Conservation (phyloP, 2,329 filamentous ascomycete genomes). For the Pyrenochaeta sp. region DNA sequence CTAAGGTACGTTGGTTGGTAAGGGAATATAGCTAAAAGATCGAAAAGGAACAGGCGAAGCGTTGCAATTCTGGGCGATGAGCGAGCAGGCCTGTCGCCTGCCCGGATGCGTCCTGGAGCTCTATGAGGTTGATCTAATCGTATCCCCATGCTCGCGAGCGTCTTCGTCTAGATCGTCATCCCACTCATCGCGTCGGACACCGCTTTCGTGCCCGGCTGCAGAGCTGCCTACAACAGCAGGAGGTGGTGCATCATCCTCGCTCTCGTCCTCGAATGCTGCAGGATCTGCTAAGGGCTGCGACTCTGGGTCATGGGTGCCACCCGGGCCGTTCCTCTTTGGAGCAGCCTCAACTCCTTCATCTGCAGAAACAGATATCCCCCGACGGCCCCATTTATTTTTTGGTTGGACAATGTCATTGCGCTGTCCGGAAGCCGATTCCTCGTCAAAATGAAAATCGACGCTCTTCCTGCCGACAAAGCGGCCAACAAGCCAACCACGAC, state of each 20-base stretch:
- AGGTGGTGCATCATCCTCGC: slow-evolving; percentile 50
- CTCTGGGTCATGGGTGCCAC: slow-evolving; percentile 37
- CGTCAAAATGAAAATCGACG: slow-evolving; percentile 59
- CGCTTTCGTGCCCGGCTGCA: slow-evolving; percentile 32
- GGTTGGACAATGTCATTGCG: slow-evolving; percentile 21
- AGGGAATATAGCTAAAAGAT: no score
- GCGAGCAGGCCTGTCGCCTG: background rate
- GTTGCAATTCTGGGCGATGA: no score
- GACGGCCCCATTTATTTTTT: slow-evolving; percentile 62
- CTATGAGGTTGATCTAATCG: slow-evolving; percentile 21
- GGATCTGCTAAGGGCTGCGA: slow-evolving; percentile 54
- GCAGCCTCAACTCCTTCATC: slow-evolving; percentile 59
- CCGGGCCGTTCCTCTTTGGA: slow-evolving; percentile 27
- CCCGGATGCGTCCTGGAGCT: background rate
- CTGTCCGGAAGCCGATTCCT: slow-evolving; percentile 61
- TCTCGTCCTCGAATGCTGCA: slow-evolving; percentile 56
- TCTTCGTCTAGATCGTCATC: slow-evolving; percentile 47
- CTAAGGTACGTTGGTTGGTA: no score
- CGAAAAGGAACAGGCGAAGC: no score
- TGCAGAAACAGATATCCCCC: slow-evolving; percentile 67
- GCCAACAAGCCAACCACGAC: slow-evolving; percentile 82
- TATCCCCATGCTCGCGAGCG: slow-evolving; percentile 35
- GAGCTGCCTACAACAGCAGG: slow-evolving; percentile 17
- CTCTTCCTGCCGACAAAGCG: slow-evolving; percentile 72
- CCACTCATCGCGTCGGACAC: slow-evolving; percentile 50